These are phyloP conservation scores for Aphanomyces stellatus DNA, from an alignment of 352 stramenopile genomes.

Conservation along the genomic window DNA sequence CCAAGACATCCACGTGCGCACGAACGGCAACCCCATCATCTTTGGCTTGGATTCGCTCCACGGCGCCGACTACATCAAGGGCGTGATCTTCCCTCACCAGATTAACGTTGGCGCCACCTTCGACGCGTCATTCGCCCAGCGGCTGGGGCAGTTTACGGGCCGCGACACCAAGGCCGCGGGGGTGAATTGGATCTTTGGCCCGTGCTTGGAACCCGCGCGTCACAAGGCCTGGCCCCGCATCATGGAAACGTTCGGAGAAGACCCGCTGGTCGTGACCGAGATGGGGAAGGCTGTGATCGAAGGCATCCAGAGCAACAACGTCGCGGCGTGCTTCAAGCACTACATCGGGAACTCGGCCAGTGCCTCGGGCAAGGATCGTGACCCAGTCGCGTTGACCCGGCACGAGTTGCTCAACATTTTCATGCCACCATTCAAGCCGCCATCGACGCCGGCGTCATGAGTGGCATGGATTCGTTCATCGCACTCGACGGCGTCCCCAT, in stretches of 20 bases:
- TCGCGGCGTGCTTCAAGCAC: constrained; percentile 48
- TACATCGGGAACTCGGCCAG: constrained; percentile 33
- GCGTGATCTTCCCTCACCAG: constrained; percentile 56
- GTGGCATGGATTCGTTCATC: constrained; percentile 91
- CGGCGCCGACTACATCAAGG: constrained; percentile 52
- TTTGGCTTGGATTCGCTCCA: constrained; percentile 65
- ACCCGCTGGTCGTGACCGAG: constrained; percentile 40
- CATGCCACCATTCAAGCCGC: constrained; percentile 70
- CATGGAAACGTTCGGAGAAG: constrained; percentile 80
- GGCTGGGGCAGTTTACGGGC: constrained; percentile 38
- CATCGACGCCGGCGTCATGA: constrained; percentile 68
- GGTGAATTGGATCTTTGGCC: constrained; percentile 74
- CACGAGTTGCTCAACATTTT: constrained; percentile 81
- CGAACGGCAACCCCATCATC: constrained; percentile 24
- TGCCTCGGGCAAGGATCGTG: constrained; percentile 61
- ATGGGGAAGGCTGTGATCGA: constrained; percentile 41
- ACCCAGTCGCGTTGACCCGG: constrained; percentile 53
- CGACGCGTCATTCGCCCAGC: constrained; percentile 36
- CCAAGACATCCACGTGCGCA: constrained; percentile 40
- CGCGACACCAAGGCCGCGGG: constrained; percentile 49
- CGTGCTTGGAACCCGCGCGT: constrained; percentile 55
- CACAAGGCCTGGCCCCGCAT: constrained; percentile 56
- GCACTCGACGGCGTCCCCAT: constrained; percentile 89
- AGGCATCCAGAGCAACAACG: constrained; percentile 29
- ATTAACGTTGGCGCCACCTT: constrained; percentile 69